A percentile compares a stretch with the other conserved stretches of the same genome.
phyloP scores from a whole-genome alignment of 495 filamentous ascomycete genomes.

The Glarea lozoyensis region DNA sequence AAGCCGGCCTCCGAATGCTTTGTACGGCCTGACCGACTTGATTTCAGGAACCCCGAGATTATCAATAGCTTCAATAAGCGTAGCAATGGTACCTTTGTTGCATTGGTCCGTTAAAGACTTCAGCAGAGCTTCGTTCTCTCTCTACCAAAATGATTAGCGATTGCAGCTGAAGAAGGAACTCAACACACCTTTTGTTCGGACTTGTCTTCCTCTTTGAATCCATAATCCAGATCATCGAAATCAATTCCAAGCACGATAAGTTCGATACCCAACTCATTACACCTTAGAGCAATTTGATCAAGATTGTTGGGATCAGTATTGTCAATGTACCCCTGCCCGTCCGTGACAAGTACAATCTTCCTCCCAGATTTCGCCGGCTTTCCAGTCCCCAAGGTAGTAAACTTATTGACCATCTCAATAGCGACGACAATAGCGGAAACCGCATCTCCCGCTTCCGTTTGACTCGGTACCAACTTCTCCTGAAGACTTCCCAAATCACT shows the following conservation, averaged over 20 bases:
- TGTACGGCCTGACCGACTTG: constrained; percentile 62
- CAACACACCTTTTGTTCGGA: constrained; percentile 48
- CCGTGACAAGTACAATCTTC: constrained; percentile 76
- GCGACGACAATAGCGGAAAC: constrained; percentile 82
- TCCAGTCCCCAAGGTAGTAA: constrained; percentile 36
- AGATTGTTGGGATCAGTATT: constrained; percentile 53
- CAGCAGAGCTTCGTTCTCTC: constrained; percentile 59
- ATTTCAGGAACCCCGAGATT: constrained; percentile 65
- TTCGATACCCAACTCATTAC: constrained; percentile 68
- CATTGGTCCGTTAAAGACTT: constrained; percentile 50
- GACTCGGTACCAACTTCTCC: constrained; percentile 51
- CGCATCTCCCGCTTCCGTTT: constrained; percentile 67
- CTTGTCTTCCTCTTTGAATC: constrained; percentile 92
- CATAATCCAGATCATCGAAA: constrained; percentile 88
- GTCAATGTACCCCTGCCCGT: constrained; percentile 65
- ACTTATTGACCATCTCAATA: constrained; percentile 71
- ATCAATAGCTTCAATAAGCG: constrained; percentile 75
- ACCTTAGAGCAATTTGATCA: constrained; percentile 56
- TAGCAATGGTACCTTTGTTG: constrained; percentile 64
- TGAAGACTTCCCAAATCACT: constrained; percentile 56
- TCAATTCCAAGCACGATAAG: constrained; percentile 78
- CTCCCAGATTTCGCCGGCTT: constrained; percentile 86
- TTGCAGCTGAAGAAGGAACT: not conserved
- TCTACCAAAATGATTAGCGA: too few species aligned
- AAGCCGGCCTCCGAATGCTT: constrained; percentile 70